Conservation (phyloP, 352 stramenopile species). For the Phytophthora fragariaefolia region DNA sequence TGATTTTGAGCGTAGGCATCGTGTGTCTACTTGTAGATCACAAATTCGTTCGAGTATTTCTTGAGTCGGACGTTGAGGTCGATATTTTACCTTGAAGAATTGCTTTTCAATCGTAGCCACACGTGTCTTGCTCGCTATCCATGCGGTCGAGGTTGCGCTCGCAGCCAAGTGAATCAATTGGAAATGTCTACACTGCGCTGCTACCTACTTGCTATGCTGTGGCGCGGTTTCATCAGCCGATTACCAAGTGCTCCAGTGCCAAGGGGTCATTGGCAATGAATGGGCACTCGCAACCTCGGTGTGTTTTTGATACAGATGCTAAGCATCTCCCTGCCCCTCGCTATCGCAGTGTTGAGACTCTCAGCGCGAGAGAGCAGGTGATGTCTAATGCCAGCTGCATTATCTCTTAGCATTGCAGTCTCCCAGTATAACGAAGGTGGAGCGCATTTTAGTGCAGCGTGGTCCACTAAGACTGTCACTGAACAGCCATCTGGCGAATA, state of each 20-base stretch:
- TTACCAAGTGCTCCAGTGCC: background rate
- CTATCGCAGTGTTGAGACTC: conserved; percentile 20
- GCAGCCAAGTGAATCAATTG: background rate
- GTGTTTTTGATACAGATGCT: too few relatives aligned
- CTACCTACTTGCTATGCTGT: too few relatives aligned
- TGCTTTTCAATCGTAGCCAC: too few relatives aligned
- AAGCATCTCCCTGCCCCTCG: conserved; percentile 4
- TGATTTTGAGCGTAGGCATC: too few relatives aligned
- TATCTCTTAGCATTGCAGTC: conserved; percentile 23
- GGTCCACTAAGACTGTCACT: conserved; percentile 8
- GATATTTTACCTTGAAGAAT: too few relatives aligned
- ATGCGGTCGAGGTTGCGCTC: background rate
- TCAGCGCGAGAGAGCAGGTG: conserved; percentile 20
- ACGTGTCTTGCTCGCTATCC: background rate
- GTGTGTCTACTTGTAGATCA: too few relatives aligned
- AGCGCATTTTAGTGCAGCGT: background rate
- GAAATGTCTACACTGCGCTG: conserved; percentile 18
- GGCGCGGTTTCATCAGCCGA: too few relatives aligned
- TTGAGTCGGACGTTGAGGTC: too few relatives aligned
- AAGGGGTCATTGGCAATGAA: background rate
- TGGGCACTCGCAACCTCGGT: conserved; percentile 8
- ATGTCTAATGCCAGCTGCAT: conserved; percentile 23
- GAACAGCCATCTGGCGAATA: conserved; percentile 19
- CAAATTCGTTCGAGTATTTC: too few relatives aligned
- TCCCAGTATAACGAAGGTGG: background rate